Percentiles rank a stretch among this genome's conserved stretches.
phyloP scores from a whole-genome alignment of 2,329 filamentous ascomycete species.

The Chaetothyriales sp. region DNA sequence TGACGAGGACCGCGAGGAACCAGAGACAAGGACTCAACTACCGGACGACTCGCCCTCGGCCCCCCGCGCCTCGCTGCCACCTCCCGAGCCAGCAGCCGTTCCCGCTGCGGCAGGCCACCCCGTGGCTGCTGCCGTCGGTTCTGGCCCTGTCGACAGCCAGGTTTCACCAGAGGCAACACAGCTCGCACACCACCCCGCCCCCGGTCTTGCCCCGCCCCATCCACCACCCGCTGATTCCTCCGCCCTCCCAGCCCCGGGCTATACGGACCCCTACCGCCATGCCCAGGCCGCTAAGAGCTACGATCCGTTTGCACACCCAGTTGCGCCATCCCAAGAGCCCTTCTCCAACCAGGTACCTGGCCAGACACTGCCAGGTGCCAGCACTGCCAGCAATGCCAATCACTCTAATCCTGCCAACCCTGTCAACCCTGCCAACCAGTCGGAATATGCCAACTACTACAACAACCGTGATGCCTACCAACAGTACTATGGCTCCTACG shows the following conservation, averaged over 20 bases:
- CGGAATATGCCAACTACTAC: conserved; percentile 76
- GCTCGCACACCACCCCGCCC: conserved; percentile 42
- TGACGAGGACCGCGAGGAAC: conserved; percentile 86
- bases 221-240: conserved; percentile 31
- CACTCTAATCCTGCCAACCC: conserved; percentile 26
- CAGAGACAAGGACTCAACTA: conserved; percentile 84
- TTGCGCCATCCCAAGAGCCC: conserved; percentile 48
- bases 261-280: conserved; percentile 35
- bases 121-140: conserved; percentile 1
- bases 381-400: conserved; percentile 38
- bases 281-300: conserved; percentile 57
- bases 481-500: conserved; percentile 51
- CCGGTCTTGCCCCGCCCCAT: conserved; percentile 45
- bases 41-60: conserved; percentile 83
- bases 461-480: conserved; percentile 58
- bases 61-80: conserved; percentile 74
- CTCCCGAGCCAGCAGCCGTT: conserved; percentile 38
- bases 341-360: conserved; percentile 39
- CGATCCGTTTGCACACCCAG: conserved; percentile 70
- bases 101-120: conserved; percentile 23
- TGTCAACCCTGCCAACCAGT: conserved; percentile 35
- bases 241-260: conserved; percentile 30
- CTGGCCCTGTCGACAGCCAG: conserved; percentile 1
- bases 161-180: conserved; percentile 25
- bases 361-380: conserved; percentile 38